Evolutionary conservation across 1,139 yeast genomes (phyloP).

Genomic region (Hyphopichia burtonii): DNA sequence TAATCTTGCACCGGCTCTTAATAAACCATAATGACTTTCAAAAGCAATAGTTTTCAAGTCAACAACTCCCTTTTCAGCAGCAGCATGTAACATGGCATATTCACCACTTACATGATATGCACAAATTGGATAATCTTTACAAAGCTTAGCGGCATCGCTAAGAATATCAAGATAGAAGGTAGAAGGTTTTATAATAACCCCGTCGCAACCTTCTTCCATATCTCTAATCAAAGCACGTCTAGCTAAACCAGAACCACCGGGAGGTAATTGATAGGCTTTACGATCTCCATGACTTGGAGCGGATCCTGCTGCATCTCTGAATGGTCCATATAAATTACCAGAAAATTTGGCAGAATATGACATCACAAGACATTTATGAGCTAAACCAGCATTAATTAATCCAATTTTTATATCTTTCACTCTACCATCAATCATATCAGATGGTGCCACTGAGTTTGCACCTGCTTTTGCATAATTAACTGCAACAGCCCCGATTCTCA

Average conservation of each 20-base stretch:
- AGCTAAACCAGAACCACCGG: conserved; percentile 91
- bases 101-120: conserved; percentile 98
- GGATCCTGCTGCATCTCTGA: conserved; percentile 96
- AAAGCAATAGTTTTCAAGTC: conserved; percentile 88
- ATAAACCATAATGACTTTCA: conserved; percentile 86
- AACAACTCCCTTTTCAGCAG: conserved; percentile 92
- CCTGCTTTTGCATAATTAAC: conserved; percentile 96
- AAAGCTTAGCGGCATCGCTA: conserved; percentile 80
- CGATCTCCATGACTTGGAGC: conserved; percentile 90
- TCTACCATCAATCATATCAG: conserved; percentile 98
- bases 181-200: conserved; percentile 94
- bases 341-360: conserved; percentile 93
- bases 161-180: conserved; percentile 91
- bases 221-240: conserved; percentile 88
- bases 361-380: conserved; percentile 86
- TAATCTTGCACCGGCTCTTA: conserved; percentile 94
- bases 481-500: conserved; percentile 90
- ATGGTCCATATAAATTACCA: conserved; percentile 93
- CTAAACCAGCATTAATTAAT: conserved; percentile 76
- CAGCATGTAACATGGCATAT: conserved; percentile 97
- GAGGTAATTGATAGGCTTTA: conserved; percentile 88
- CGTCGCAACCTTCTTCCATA: conserved; percentile 91
- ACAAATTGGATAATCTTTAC: conserved; percentile 84
- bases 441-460: conserved; percentile 93
- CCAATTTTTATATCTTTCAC: conserved; percentile 85